Evolutionary conservation across 2,329 filamentous ascomycete species (phyloP), one percentile per base, ranked within the genome.

Genomic region (Fusarium anguioides): DNA sequence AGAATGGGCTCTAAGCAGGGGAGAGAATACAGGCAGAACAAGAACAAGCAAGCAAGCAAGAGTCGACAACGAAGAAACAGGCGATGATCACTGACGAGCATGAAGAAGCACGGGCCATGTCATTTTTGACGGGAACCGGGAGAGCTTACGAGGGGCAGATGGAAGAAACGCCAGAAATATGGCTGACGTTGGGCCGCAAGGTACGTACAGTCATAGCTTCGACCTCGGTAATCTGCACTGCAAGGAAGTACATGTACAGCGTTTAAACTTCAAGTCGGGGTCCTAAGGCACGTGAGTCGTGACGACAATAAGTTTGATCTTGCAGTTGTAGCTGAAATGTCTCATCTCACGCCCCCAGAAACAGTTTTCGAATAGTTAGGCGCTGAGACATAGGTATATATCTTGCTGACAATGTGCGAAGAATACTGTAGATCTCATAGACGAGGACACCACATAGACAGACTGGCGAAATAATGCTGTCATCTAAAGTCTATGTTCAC

Each of bases 81-180:
- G 68, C 41, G 51, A 69, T 50, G 48, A 65, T 61, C 58, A 44
- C 48, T 63, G 52, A 63, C 50, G 51, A 29, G 44, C 42, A 61
- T 60, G 37, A 49, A 31, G 49, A 27, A 62, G 70, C 70, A 72
- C 68, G 65, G 70, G 49, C 70, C 69, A 72, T 49, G n/a, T n/a
- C n/a, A n/a, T n/a, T n/a, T n/a, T n/a, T n/a, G n/a, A n/a, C n/a
- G n/a, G n/a, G n/a, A n/a, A n/a, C 36, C 50, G 42, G 48, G 52
- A 72, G n/a, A 72, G 69, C 67, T 71, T 59, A 46, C 20, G 65
- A 68, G 66, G 65, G 66, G 66, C 66, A 33, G 12, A 15, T 15
- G 29, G 12, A 15, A n/a, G 6, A 17, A 8, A 14, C 27, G 15
- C 15, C 6, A 63, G 41, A 46, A 37, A 53, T 35, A 61, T 44